phyloP scores from a whole-genome alignment of 2,329 filamentous ascomycete genomes.

The Alternaria infectoria region DNA sequence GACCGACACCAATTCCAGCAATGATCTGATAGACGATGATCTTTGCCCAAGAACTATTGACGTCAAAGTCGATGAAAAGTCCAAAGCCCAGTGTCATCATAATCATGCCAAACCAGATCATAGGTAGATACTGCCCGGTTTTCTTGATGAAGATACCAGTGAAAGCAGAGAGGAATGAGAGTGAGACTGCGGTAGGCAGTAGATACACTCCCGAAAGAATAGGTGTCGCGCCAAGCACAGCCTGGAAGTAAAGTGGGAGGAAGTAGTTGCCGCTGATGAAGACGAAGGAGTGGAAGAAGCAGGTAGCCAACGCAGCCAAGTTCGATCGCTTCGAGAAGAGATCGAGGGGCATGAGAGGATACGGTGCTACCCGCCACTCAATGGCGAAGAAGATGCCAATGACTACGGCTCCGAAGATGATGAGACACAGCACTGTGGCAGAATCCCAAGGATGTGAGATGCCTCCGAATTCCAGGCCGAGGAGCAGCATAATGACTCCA shows the following conservation, averaged over 20 bases:
- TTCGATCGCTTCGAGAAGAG: slow-evolving; percentile 73
- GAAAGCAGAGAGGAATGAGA: slow-evolving; percentile 67
- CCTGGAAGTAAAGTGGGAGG: slow-evolving; percentile 84
- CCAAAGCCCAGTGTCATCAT: slow-evolving; percentile 49
- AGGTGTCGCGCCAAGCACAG: slow-evolving; percentile 70
- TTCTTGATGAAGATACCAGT: slow-evolving; percentile 61
- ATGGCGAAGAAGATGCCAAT: slow-evolving; percentile 72
- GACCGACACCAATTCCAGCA: slow-evolving; percentile 59
- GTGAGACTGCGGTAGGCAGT: slow-evolving; percentile 71
- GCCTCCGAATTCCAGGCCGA: slow-evolving; percentile 86
- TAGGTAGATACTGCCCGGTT: slow-evolving; percentile 52
- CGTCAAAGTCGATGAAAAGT: slow-evolving; percentile 45
- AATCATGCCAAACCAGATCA: slow-evolving; percentile 46
- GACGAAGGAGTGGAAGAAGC: slow-evolving; percentile 75
- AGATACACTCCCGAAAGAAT: slow-evolving; percentile 77
- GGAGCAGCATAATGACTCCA: slow-evolving; percentile 82
- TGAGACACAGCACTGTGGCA: slow-evolving; percentile 75
- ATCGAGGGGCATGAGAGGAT: slow-evolving; percentile 77
- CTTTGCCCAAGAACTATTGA: slow-evolving; percentile 45
- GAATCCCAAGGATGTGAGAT: slow-evolving; percentile 76
- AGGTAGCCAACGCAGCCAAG: slow-evolving; percentile 67
- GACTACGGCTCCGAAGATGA: slow-evolving; percentile 73
- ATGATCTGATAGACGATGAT: slow-evolving; percentile 50
- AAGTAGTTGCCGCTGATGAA: slow-evolving; percentile 83
- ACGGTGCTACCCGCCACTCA: slow-evolving; percentile 75